These are phyloP conservation scores for Skeletonema potamos DNA, from an alignment of 108 stramenopile genomes.

Conservation along the genomic window DNA sequence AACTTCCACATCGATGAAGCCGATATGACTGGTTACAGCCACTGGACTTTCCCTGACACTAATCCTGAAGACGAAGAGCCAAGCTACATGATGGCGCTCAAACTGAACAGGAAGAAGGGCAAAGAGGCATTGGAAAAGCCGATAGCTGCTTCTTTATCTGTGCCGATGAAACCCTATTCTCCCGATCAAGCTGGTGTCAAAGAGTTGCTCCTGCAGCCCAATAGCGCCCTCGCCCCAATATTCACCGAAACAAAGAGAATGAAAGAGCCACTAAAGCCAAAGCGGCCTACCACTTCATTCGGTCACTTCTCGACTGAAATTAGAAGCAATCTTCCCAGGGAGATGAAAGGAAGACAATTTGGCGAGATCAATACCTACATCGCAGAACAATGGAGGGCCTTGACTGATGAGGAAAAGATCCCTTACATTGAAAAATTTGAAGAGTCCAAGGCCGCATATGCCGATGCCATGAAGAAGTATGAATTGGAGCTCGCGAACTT, in stretches of 20 bases:
- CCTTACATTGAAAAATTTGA: slow-evolving; percentile 36
- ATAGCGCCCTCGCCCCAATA: background rate
- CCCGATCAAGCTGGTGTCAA: slow-evolving; percentile 25
- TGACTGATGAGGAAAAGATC: slow-evolving; percentile 37
- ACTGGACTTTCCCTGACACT: slow-evolving; percentile 90
- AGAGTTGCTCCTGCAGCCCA: slow-evolving; percentile 23
- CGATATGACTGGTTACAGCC: slow-evolving; percentile 69
- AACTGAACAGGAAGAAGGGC: slow-evolving; percentile 61
- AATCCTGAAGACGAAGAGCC: slow-evolving; percentile 68
- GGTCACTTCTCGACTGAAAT: slow-evolving; percentile 38
- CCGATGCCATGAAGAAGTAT: slow-evolving; percentile 33
- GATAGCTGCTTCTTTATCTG: slow-evolving; percentile 64
- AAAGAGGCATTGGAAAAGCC: slow-evolving; percentile 38
- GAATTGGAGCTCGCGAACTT: slow-evolving; percentile 43
- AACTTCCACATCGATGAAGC: slow-evolving; percentile 62
- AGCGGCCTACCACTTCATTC: slow-evolving; percentile 49
- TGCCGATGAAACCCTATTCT: slow-evolving; percentile 47
- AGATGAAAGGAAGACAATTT: slow-evolving; percentile 22
- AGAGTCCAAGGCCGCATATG: slow-evolving; percentile 23
- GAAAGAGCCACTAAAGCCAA: slow-evolving; percentile 50
- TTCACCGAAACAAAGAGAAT: slow-evolving; percentile 2
- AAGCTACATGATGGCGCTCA: slow-evolving; percentile 87
- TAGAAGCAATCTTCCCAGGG: slow-evolving; percentile 25
- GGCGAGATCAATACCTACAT: slow-evolving; percentile 32
- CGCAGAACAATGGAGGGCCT: slow-evolving; percentile 46